Percentiles rank a stretch among this genome's conserved stretches.
phyloP scores from a whole-genome alignment of 371 early-diverging fungal species.

The Mucor plumbeus region DNA sequence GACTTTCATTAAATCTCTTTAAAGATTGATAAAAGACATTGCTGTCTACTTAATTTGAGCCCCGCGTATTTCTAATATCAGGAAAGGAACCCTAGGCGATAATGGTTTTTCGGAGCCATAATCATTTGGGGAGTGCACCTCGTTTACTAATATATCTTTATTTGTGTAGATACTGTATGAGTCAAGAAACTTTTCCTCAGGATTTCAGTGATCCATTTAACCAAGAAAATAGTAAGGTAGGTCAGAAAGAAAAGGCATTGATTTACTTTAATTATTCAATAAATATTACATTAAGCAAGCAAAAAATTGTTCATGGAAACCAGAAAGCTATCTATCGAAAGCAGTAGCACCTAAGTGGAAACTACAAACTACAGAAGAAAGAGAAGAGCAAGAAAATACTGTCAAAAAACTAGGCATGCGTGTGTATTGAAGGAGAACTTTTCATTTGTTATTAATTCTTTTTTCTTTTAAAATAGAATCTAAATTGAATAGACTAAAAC shows the following conservation, averaged over 20 bases:
- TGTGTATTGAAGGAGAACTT: not conserved
- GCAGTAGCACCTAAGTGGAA: slow-evolving; percentile 1
- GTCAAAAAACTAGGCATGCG: not conserved
- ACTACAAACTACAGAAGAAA: not conserved
- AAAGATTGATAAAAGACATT: too few relatives aligned
- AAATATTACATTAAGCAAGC: not conserved
- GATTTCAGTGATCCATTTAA: slow-evolving; percentile 11
- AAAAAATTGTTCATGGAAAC: not conserved
- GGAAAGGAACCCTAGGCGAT: too few relatives aligned
- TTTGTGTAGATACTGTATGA: not conserved
- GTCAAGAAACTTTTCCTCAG: not conserved
- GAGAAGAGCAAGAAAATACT: not conserved
- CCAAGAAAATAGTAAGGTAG: not conserved
- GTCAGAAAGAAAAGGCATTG: not conserved
- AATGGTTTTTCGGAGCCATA: not conserved
- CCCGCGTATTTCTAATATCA: too few relatives aligned
- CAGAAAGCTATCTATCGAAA: not conserved
- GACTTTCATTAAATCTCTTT: too few relatives aligned
- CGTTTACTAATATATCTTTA: not conserved
- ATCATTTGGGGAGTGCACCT: too few relatives aligned
- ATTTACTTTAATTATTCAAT: not conserved
- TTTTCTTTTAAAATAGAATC: slow-evolving; percentile 9
- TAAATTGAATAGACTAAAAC: slow-evolving; percentile 7
- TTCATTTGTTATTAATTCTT: not conserved
- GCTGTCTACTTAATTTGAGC: too few relatives aligned